Percentiles rank a stretch among this genome's conserved stretches.
phyloP scores from a whole-genome alignment of 2,329 filamentous ascomycete species.

The Chaetomiaceae sp. region DNA sequence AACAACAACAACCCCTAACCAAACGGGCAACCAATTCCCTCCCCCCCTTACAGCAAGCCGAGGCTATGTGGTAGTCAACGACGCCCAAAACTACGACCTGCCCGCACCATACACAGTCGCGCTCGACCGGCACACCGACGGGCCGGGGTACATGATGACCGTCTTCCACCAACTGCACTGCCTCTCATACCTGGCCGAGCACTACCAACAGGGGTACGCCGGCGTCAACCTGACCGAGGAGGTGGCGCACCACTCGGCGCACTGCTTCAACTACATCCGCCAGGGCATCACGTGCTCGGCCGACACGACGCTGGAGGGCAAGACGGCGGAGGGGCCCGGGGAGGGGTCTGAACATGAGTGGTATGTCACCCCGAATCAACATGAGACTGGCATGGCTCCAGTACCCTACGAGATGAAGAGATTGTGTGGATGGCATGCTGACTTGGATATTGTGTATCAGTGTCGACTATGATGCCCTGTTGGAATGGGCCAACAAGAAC shows the following conservation, averaged over 20 bases:
- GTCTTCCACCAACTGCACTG: conserved; percentile 39
- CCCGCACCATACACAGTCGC: conserved; percentile 31
- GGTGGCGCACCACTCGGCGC: conserved; percentile 33
- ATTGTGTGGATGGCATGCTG: neutral
- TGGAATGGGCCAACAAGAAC: conserved; percentile 33
- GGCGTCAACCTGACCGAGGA: conserved; percentile 31
- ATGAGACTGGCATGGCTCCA: too few relatives aligned
- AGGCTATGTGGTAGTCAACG: conserved; percentile 32
- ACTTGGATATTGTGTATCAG: neutral
- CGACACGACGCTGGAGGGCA: conserved; percentile 37
- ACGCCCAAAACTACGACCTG: conserved; percentile 28
- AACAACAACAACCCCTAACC: too few relatives aligned
- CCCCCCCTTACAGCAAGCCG: conserved; percentile 25
- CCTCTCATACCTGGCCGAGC: conserved; percentile 33
- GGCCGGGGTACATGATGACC: conserved; percentile 36
- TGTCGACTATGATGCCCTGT: conserved; percentile 32
- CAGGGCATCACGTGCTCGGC: conserved; percentile 36
- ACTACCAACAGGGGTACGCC: conserved; percentile 34
- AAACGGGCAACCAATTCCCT: too few relatives aligned
- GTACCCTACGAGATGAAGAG: neutral
- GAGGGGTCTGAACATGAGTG: conserved; percentile 36
- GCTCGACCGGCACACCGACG: conserved; percentile 30
- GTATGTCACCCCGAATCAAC: neutral
- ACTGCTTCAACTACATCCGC: conserved; percentile 38
- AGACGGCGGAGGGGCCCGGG: conserved; percentile 33